Base-by-base conservation (phyloP, 2,329 filamentous ascomycete genomes). In the Bipolaris bicolor region DNA sequence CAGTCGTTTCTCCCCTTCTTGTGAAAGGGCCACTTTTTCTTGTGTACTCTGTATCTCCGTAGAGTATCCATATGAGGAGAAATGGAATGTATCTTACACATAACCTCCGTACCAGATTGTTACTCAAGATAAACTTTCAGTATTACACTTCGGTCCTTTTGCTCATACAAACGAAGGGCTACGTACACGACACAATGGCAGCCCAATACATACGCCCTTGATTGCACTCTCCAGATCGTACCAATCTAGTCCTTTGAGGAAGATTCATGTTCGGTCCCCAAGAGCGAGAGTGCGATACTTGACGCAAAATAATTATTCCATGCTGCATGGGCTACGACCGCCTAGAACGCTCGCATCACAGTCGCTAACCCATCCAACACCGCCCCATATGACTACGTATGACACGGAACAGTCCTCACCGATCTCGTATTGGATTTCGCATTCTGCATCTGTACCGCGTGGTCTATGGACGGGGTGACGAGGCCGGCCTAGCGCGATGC, bases 381-480 rank as follows among this genome's bases (percentile, higher is more conserved):
- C 34, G 46, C 43, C 24, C 18, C 50, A 18, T 49, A 45, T 53
- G 48, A 49, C 58, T 60, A 20, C 44, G 58, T 64, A 33, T 24
- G 55, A 50, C 61, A 68, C 70, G 68, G 70, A 70, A 58, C 45
- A 31, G 41, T 20, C 31, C 34, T n/a, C n/a, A 44, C 70, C 69
- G 69, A 61, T 57, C 55, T 61, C 51, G 39, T 60, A 29, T 57
- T 49, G 56, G 54, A 51, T 52, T 29, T 61, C 51, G 48, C 58
- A 49, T 45, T 52, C 60, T 64, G 43, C 49, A 55, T 48, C 43
- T 46, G 57, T 55, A 48, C 44, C 61, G 57, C 49, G 49, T 62
- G 59, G 61, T 48, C 56, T 45, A 33, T 48, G 16, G 48, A 51
- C 51, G 45, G 51, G 51, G 49, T 66, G 59, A 57, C 49, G 36